Evolutionary conservation across 331 rosid species (phyloP).

Genomic region (Malus hybrid): DNA sequence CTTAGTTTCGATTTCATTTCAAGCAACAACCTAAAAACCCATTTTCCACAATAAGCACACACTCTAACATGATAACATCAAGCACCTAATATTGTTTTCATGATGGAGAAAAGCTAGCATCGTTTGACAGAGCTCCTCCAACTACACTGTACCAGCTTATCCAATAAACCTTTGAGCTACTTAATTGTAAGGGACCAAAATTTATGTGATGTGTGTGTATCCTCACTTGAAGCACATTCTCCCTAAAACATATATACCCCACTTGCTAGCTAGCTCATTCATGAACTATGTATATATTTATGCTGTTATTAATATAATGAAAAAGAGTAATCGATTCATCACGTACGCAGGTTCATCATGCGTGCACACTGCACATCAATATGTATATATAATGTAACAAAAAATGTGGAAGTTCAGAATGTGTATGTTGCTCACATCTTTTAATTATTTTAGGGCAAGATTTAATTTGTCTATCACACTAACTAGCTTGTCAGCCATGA

Average conservation of each 20-base stretch:
- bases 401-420: constrained; percentile 4
- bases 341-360: constrained; percentile 1
- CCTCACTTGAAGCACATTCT: constrained; percentile 18
- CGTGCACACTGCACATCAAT: constrained; percentile 9
- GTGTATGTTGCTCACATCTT: constrained; percentile 9
- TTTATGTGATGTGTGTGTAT: background rate
- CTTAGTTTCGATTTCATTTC: constrained; percentile 11
- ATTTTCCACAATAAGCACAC: background rate
- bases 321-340: background rate
- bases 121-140: background rate
- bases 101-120: constrained; percentile 13
- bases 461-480: constrained; percentile 9
- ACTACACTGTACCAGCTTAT: background rate
- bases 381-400: background rate
- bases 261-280: background rate
- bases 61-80: constrained; percentile 14
- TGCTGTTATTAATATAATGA: background rate
- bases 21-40: constrained; percentile 21
- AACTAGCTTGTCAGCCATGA: background rate
- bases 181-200: background rate
- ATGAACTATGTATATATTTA: background rate
- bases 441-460: background rate
- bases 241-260: background rate
- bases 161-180: background rate
- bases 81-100: constrained; percentile 8